Percentiles rank a stretch among this genome's conserved stretches.
These are phyloP conservation scores for Dysphania ambrosioides DNA, from an alignment of 148 eudicot genomes.

Conservation along the genomic window DNA sequence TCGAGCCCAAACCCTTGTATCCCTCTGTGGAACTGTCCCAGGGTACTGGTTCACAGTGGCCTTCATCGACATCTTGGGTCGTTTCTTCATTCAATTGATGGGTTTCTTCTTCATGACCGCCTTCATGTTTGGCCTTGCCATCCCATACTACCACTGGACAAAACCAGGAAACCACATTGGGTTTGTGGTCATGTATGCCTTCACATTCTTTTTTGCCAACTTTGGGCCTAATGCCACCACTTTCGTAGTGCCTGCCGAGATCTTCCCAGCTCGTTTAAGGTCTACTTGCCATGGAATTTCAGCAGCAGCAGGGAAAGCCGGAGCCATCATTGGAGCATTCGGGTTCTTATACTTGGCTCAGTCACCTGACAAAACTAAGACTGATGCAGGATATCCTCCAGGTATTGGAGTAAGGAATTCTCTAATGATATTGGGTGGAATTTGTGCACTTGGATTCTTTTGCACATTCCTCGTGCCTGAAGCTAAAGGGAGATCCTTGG, in stretches of 20 bases:
- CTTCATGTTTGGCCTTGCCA: conserved; percentile 73
- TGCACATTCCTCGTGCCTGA: conserved; percentile 77
- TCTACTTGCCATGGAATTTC: conserved; percentile 94
- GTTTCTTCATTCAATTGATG: conserved; percentile 66
- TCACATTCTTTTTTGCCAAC: conserved; percentile 83
- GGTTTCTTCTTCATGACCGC: conserved; percentile 78
- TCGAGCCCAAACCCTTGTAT: conserved; percentile 71
- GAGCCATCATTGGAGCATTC: conserved; percentile 77
- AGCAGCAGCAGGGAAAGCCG: conserved; percentile 78
- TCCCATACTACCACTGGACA: conserved; percentile 73
- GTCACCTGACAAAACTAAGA: conserved; percentile 29
- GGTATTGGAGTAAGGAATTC: conserved; percentile 71
- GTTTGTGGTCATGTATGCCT: conserved; percentile 60
- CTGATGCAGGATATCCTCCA: conserved; percentile 63
- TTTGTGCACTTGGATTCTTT: conserved; percentile 50
- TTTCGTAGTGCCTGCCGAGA: conserved; percentile 81
- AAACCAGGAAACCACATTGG: conserved; percentile 51
- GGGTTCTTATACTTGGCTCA: conserved; percentile 76
- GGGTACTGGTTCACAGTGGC: conserved; percentile 87
- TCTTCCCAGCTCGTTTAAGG: conserved; percentile 76
- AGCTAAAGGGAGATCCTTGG: conserved; percentile 75
- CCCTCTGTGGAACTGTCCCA: conserved; percentile 80
- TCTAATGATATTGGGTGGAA: conserved; percentile 49
- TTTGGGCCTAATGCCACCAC: conserved; percentile 92
- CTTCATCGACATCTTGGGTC: conserved; percentile 56